Evolutionary conservation across 1,284 basidiomycete species (phyloP).

Genomic region (Porogramme epimiltina): DNA sequence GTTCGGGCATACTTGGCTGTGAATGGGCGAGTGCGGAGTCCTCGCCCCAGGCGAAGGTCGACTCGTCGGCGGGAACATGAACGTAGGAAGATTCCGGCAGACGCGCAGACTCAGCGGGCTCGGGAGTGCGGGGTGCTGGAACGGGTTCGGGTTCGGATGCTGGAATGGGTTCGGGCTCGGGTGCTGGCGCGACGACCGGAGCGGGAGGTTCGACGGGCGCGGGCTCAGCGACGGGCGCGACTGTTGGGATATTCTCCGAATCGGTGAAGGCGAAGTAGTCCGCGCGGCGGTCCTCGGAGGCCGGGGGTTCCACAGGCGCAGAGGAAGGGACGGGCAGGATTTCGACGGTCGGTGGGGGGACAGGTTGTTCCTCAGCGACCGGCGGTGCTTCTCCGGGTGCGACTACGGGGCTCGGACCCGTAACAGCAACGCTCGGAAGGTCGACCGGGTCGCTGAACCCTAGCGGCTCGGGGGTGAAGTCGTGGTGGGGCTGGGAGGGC

Average conservation of each 20-base stretch:
- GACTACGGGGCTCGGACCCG: conserved; percentile 10
- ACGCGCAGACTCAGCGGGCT: neutral
- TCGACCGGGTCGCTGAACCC: conserved; percentile 19
- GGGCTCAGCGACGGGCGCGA: neutral
- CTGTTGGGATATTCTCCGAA: conserved; percentile 2
- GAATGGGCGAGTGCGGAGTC: conserved; percentile 16
- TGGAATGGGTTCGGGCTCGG: neutral
- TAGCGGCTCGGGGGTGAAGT: conserved; percentile 9
- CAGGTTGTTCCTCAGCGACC: conserved; percentile 1
- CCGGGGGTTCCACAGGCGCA: conserved; percentile 6
- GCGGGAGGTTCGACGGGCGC: neutral
- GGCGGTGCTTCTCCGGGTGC: conserved; percentile 8
- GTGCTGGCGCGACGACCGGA: conserved; percentile 2
- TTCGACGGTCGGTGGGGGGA: neutral
- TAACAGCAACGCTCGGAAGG: conserved; percentile 1
- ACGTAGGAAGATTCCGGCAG: conserved; percentile 6
- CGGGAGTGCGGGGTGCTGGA: neutral
- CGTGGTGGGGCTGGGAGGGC: neutral
- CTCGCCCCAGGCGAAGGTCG: conserved; percentile 23
- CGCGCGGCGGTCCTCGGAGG: conserved; percentile 15
- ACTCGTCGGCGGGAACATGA: conserved; percentile 16
- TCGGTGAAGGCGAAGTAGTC: conserved; percentile 30
- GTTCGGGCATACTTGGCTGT: conserved; percentile 4
- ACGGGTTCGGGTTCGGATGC: neutral
- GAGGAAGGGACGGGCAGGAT: conserved; percentile 3